Evolutionary conservation across 2,329 filamentous ascomycete species (phyloP).

Genomic region (Penicillium sp.): DNA sequence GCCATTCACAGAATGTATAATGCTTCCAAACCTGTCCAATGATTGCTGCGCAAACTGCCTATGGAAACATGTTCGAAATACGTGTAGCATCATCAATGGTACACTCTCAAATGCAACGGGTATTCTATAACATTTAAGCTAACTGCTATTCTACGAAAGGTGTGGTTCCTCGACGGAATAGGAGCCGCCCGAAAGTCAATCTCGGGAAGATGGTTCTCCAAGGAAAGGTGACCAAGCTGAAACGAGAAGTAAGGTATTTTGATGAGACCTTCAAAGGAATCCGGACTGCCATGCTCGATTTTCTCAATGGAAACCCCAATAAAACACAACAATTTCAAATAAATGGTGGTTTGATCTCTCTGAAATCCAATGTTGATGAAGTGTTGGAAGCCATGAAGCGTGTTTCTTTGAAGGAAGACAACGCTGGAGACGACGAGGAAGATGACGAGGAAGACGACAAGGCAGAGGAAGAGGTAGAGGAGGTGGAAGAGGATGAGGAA

Average conservation of each 20-base stretch:
- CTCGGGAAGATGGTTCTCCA: background rate
- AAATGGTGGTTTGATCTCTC: background rate
- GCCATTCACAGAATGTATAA: background rate
- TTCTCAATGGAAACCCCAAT: background rate
- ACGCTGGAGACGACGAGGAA: background rate
- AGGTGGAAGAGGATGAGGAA: too few relatives aligned
- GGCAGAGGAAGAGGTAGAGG: too few relatives aligned
- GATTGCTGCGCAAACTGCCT: background rate
- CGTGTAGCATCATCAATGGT: background rate
- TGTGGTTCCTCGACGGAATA: background rate
- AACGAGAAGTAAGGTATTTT: background rate
- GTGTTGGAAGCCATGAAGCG: background rate
- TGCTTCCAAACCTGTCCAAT: rapidly evolving
- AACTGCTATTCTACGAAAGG: background rate
- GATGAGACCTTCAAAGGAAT: background rate
- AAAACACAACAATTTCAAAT: background rate
- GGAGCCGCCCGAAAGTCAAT: background rate
- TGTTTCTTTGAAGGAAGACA: background rate
- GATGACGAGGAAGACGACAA: background rate
- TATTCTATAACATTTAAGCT: background rate
- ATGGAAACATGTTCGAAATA: rapidly evolving
- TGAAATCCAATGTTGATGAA: background rate
- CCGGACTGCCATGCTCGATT: background rate
- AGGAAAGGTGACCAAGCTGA: background rate
- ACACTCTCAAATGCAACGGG: background rate